Conservation (phyloP, 2,329 filamentous ascomycete species). For the Eutypa lata region DNA sequence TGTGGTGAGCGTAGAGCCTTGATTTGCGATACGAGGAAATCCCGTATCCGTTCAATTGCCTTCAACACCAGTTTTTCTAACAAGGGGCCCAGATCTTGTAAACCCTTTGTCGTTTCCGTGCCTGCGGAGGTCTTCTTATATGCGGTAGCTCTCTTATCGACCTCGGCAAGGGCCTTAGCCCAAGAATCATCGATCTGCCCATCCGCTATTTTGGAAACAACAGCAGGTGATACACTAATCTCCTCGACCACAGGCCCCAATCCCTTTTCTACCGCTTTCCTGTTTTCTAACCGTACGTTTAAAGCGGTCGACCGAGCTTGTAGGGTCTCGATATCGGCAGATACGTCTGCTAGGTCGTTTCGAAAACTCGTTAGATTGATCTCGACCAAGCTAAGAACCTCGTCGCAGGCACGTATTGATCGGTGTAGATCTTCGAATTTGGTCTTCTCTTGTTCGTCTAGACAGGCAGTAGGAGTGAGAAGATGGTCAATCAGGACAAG, state of each 20-base stretch:
- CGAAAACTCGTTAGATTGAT: constrained; percentile 89
- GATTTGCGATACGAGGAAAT: constrained; percentile 91
- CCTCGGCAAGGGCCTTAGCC: constrained; percentile 76
- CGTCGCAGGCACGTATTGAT: constrained; percentile 87
- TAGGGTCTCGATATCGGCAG: constrained; percentile 89
- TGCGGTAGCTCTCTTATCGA: constrained; percentile 69
- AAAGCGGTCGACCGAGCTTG: constrained; percentile 82
- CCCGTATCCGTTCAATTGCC: constrained; percentile 90
- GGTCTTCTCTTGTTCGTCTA: constrained; percentile 75
- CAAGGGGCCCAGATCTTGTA: constrained; percentile 80
- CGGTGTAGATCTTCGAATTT: constrained; percentile 88
- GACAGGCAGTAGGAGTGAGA: constrained; percentile 13
- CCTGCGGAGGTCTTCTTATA: constrained; percentile 67
- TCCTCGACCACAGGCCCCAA: constrained; percentile 89
- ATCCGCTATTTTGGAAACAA: constrained; percentile 82
- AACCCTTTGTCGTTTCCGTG: constrained; percentile 65
- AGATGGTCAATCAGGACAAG: constrained; percentile 7
- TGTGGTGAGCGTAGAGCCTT: constrained; percentile 91
- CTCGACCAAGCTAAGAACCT: constrained; percentile 90
- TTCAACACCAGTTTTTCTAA: constrained; percentile 81
- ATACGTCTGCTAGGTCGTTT: constrained; percentile 86
- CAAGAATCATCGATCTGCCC: constrained; percentile 88
- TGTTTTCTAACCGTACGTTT: constrained; percentile 82
- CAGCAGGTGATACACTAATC: constrained; percentile 78
- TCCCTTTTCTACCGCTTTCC: constrained; percentile 83